phyloP scores from a whole-genome alignment of 2,329 filamentous ascomycete genomes.

The Fusarium subtropicale region DNA sequence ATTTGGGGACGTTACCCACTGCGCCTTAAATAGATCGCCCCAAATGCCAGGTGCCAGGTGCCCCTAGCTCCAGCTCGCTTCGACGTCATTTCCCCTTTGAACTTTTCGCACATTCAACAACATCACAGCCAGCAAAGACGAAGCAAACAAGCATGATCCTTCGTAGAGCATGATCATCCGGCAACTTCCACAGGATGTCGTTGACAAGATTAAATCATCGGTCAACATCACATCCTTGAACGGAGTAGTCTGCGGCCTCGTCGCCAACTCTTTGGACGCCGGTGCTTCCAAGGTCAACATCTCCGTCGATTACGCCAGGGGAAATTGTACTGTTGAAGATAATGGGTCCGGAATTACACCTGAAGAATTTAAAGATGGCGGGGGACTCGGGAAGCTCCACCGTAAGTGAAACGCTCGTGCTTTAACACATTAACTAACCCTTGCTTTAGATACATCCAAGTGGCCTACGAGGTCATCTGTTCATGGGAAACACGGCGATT shows the following conservation, averaged over 20 bases:
- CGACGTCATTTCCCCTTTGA: constrained; percentile 33
- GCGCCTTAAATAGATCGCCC: constrained; percentile 39
- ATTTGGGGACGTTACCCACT: constrained; percentile 38
- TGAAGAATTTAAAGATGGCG: constrained; percentile 75
- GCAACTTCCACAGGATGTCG: constrained; percentile 75
- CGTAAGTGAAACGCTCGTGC: constrained; percentile 63
- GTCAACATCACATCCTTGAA: constrained; percentile 81
- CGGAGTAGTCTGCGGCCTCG: constrained; percentile 75
- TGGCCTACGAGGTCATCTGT: constrained; percentile 58
- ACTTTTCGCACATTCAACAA: constrained; percentile 18
- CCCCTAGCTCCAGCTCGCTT: constrained; percentile 31
- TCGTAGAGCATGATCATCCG: constrained; percentile 69
- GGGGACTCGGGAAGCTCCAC: constrained; percentile 78
- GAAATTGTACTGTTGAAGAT: constrained; percentile 84
- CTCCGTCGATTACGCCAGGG: constrained; percentile 78
- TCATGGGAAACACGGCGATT: constrained; percentile 78
- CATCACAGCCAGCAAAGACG: constrained; percentile 6
- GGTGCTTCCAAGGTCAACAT: constrained; percentile 75
- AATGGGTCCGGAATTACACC: constrained; percentile 82
- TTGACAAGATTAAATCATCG: constrained; percentile 86
- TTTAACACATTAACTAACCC: constrained; percentile 13
- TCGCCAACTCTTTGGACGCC: constrained; percentile 89
- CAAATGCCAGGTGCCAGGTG: constrained; percentile 7
- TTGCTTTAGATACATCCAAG: constrained; percentile 81
- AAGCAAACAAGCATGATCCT: constrained; percentile 35